Conservation (phyloP, 305 asterid species). For the Plantago coronopus region DNA sequence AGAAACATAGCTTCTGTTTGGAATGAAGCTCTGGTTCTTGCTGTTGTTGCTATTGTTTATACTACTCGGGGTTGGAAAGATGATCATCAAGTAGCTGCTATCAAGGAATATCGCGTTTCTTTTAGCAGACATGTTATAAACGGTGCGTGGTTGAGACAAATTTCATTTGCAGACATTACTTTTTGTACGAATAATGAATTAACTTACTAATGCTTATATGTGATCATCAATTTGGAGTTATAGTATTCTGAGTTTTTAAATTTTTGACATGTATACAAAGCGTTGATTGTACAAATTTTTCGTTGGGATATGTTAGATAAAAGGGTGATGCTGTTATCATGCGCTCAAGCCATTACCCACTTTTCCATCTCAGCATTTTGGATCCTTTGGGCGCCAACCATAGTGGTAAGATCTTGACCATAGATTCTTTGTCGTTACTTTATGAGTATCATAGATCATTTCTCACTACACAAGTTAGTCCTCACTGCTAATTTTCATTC, state of each 20-base stretch:
- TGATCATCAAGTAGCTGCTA: slow-evolving; percentile 32
- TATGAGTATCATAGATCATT: background rate
- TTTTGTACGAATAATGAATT: background rate
- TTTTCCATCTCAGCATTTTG: slow-evolving; percentile 71
- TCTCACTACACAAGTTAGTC: background rate
- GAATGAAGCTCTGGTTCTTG: slow-evolving; percentile 44
- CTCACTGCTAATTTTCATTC: background rate
- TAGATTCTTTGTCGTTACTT: background rate
- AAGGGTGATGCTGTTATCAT: slow-evolving; percentile 77
- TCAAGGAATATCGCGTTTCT: slow-evolving; percentile 49
- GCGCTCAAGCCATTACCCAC: slow-evolving; percentile 73
- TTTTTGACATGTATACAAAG: slow-evolving; percentile 1
- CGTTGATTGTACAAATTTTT: slow-evolving; percentile 3
- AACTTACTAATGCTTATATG: background rate
- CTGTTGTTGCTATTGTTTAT: slow-evolving; percentile 42
- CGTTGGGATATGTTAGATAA: slow-evolving; percentile 48
- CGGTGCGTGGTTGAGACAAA: slow-evolving; percentile 42
- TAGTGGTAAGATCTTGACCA: slow-evolving; percentile 46
- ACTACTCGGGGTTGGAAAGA: slow-evolving; percentile 58
- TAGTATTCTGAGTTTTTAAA: slow-evolving; percentile 1
- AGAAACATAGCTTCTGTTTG: slow-evolving; percentile 38
- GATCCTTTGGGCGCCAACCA: slow-evolving; percentile 91
- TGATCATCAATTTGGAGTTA: slow-evolving; percentile 2
- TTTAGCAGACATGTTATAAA: slow-evolving; percentile 40
- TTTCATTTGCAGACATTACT: slow-evolving; percentile 7